Evolutionary conservation across 495 filamentous ascomycete species (phyloP).

Genomic region (Sporormia fimetaria): DNA sequence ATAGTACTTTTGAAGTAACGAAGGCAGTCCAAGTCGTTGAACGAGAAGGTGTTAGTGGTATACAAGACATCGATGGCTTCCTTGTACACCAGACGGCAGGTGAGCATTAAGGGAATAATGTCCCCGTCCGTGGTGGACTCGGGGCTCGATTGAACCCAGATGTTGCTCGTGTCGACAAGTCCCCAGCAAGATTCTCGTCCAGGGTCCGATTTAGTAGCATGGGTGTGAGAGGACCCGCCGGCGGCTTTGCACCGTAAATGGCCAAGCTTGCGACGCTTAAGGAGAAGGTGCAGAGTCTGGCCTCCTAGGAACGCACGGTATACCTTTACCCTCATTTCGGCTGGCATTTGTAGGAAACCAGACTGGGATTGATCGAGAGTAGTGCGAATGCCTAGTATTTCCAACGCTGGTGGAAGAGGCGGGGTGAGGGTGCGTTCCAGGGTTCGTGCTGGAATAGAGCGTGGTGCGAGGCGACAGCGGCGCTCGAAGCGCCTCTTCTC

Average conservation of each 20-base stretch:
- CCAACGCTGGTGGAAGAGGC: neutral
- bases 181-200: constrained; percentile 21
- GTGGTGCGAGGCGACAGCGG: constrained; percentile 13
- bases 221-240: constrained; percentile 7
- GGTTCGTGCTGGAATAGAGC: constrained; percentile 8
- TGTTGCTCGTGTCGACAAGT: constrained; percentile 14
- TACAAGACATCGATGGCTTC: constrained; percentile 17
- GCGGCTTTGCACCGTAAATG: constrained; percentile 19
- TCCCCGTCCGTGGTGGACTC: constrained; percentile 14
- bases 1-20: constrained; percentile 20
- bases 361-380: constrained; percentile 14
- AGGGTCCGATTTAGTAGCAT: constrained; percentile 4
- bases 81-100: constrained; percentile 20
- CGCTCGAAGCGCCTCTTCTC: constrained; percentile 21
- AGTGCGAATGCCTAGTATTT: neutral
- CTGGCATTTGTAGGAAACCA: constrained; percentile 11
- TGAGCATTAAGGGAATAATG: constrained; percentile 10
- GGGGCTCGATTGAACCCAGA: constrained; percentile 6
- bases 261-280: constrained; percentile 16
- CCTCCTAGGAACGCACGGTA: constrained; percentile 10
- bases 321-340: constrained; percentile 16
- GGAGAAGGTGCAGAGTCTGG: constrained; percentile 17
- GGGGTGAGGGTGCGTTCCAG: constrained; percentile 10
- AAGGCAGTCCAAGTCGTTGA: constrained; percentile 20
- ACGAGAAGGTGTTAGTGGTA: constrained; percentile 20